Evolutionary conservation across 1,284 basidiomycete species (phyloP).

Genomic region (Volvariella volvacea): DNA sequence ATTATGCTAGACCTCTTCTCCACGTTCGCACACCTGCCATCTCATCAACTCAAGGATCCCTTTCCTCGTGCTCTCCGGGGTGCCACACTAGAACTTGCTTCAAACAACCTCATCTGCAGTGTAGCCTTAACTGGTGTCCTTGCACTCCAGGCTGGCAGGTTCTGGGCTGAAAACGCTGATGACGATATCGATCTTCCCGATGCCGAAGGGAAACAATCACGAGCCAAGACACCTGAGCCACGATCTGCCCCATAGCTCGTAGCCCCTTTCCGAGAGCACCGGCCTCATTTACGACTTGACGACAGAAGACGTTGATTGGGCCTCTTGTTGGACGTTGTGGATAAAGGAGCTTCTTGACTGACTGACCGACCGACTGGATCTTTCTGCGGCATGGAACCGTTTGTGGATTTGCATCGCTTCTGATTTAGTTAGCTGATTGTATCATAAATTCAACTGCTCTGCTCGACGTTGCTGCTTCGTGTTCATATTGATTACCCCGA

Average conservation of each 20-base stretch:
- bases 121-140: conserved; percentile 77
- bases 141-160: conserved; percentile 70
- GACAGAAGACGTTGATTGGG: not conserved
- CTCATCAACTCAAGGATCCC: conserved; percentile 36
- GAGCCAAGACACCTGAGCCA: conserved; percentile 28
- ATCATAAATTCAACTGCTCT: no score
- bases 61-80: conserved; percentile 51
- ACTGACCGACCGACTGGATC: no score
- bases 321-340: no score
- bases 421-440: no score
- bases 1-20: conserved; percentile 38
- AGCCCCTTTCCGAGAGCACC: not conserved
- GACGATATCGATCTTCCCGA: conserved; percentile 33
- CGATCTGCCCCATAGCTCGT: conserved; percentile 1
- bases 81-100: conserved; percentile 68
- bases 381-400: no score
- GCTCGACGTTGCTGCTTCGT: no score
- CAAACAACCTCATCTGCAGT: conserved; percentile 74
- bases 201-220: conserved; percentile 19
- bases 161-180: conserved; percentile 71
- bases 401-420: no score
- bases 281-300: not conserved
- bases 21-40: conserved; percentile 50
- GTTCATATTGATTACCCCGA: no score
- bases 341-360: no score